Base-by-base conservation (phyloP, 148 eudicot species). In the Talinum fruticosum region DNA sequence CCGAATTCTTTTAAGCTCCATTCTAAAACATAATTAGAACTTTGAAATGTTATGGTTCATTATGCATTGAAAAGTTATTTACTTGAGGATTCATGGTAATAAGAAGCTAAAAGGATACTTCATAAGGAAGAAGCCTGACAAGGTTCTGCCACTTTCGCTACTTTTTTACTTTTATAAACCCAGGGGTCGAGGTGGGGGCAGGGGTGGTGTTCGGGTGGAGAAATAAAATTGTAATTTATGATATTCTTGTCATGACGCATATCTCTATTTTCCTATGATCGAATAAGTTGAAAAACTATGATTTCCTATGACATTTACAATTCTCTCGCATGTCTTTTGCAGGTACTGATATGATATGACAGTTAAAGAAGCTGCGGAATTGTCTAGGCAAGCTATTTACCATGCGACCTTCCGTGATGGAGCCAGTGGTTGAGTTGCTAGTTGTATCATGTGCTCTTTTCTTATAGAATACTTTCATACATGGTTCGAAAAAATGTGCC, bases 401-500 rank as follows among this genome's bases (percentile, higher is more conserved):
- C 97, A 89, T 74, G 97, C 97, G 5, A 96, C 99, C 7, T 93
- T 91, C 89, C 90, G 99, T 82, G 97, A 96, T 84, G 99, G 95
- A 66, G 97, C 99, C 75, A 96, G 99, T 91, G 97, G 97, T 82
- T 97, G 97, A 70, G 97, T 91, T 75, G 95, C 89, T 51, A 96
- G 97, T 72, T 97, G 99, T 96, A 91, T n/a, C n/a, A n/a, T 37
- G 79, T 49, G 13, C 74, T 72, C 85, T 74, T 36, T 38, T 18
- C 36, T 14, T 10, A 37, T n/a, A n/a, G n/a, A n/a, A n/a, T n/a
- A n/a, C n/a, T n/a, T n/a, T n/a, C 8, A 12, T 35, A 26, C 28
- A 28, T n/a, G 7, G 2, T 74, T 30, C n/a, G n/a, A n/a, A n/a
- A n/a, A n/a, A n/a, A n/a, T n/a, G n/a, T 71, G 35, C 71, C 33